Base-by-base conservation (phyloP, 192 early-diverging fungal species). In the Paraglomus brasilianum region DNA sequence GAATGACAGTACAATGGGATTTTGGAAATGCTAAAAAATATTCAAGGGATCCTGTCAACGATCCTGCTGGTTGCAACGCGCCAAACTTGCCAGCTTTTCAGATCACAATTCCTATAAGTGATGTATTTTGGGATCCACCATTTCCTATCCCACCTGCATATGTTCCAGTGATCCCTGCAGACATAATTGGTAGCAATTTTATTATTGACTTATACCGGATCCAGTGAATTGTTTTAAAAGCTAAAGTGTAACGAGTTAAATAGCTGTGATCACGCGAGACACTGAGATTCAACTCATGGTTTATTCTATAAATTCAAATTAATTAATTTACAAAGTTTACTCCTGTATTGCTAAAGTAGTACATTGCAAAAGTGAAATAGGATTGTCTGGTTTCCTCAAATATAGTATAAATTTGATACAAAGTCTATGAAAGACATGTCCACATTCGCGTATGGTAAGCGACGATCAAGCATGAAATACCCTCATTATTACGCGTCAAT, bases 11-110 rank as follows among this genome's bases (percentile, higher is more conserved):
- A 48, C 45, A 63, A 47, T 63, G 10, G 45, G 22, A 47, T 48
- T 63, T 63, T 48, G 61, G 61, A 36, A 63, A 63, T 43, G 1
- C 38, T 48, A 63, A 36, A 63, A 63, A 63, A 47, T 4, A 47
- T 63, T 47, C 61, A 63, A 21, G 1, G 8, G 61, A 44, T 63
- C 22, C 45, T 62, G 30, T 46, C 44, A 30, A 14, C 36, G 60
- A 62, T 22, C 43, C 60, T 62, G 19, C 60, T 46, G 1, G 5
- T 45, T 62, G 42, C 42, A 62, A 45, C 36, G 42, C 43, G 36
- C 19, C 17, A 62, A 47, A 62, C 60, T 62, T 62, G 43, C 43
- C 60, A 62, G 3, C 4, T 46, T 62, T 62, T 45, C 42, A 46
- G 2, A 63, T 63, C 24, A 47, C 19, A 36, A 63, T 63, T 44